A percentile compares a stretch with the other conserved stretches of the same genome.
phyloP scores from a whole-genome alignment of 73 alveolate genomes.

The Blepharisma japonicum region DNA sequence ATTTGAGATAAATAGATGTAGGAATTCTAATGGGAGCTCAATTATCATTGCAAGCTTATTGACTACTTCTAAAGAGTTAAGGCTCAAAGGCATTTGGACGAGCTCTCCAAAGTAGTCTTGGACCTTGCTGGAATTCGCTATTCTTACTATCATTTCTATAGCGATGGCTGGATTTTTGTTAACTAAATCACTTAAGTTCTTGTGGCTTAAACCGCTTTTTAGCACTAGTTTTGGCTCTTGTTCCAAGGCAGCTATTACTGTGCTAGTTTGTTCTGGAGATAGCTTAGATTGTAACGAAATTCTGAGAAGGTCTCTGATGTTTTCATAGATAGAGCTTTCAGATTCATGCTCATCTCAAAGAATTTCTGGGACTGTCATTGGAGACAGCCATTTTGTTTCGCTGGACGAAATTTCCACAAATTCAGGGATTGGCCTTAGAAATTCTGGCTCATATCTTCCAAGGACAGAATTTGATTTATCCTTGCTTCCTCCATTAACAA shows the following conservation, averaged over 20 bases:
- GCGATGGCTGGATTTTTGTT: conserved; percentile 51
- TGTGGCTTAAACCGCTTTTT: conserved; percentile 48
- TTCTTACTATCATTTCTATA: conserved; percentile 41
- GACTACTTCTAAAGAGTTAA: conserved; percentile 60
- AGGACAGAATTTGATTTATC: not conserved
- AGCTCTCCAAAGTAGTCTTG: conserved; percentile 53
- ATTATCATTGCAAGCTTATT: conserved; percentile 34
- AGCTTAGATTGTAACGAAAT: not conserved
- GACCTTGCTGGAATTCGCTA: conserved; percentile 44
- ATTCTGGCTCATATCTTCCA: conserved; percentile 33
- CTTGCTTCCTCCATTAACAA: conserved; percentile 8
- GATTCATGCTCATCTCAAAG: conserved; percentile 12
- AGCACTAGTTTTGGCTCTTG: conserved; percentile 52
- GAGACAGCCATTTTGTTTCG: conserved; percentile 29
- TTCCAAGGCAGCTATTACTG: conserved; percentile 19
- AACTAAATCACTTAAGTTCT: conserved; percentile 45
- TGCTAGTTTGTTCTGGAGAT: not conserved
- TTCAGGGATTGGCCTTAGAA: conserved; percentile 26
- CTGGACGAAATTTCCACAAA: conserved; percentile 12
- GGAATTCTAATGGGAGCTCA: conserved; percentile 48
- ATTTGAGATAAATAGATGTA: conserved; percentile 31
- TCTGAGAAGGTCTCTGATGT: not conserved
- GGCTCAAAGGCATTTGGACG: conserved; percentile 46
- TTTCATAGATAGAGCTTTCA: not conserved
- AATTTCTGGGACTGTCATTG: conserved; percentile 33